Evolutionary conservation across 768 basidiomycete genomes (phyloP).

Genomic region (Suillus discolor): DNA sequence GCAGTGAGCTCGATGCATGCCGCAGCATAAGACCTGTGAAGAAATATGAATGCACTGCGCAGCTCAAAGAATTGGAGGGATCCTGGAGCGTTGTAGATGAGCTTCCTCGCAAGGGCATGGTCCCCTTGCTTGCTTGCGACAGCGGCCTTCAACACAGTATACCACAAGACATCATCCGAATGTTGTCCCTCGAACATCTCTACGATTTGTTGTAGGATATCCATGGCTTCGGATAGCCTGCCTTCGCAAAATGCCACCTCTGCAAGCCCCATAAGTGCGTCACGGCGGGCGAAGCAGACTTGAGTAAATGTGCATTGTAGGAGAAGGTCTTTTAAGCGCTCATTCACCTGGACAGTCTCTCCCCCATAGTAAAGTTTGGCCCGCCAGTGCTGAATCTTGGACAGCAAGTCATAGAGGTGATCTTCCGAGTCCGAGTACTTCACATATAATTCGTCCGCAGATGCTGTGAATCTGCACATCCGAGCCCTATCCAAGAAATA

Average conservation of each 20-base stretch:
- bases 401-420: neutral
- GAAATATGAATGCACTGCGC: neutral
- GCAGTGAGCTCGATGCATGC: neutral
- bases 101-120: neutral
- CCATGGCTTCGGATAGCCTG: neutral
- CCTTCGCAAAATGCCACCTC: neutral
- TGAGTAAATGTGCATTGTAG: neutral
- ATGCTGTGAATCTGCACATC: neutral
- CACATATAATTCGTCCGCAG: neutral
- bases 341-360: neutral
- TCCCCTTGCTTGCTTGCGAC: neutral
- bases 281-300: neutral
- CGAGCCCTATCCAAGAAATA: neutral
- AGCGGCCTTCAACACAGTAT: neutral
- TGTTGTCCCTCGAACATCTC: neutral
- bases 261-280: neutral
- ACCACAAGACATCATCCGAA: accelerated
- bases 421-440: neutral
- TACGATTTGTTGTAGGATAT: neutral
- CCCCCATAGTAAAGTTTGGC: neutral
- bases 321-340: neutral
- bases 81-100: neutral
- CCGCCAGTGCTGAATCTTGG: neutral
- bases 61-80: neutral
- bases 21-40: neutral